Conservation (phyloP, 768 basidiomycete species). For the Lactarius deliciosus region DNA sequence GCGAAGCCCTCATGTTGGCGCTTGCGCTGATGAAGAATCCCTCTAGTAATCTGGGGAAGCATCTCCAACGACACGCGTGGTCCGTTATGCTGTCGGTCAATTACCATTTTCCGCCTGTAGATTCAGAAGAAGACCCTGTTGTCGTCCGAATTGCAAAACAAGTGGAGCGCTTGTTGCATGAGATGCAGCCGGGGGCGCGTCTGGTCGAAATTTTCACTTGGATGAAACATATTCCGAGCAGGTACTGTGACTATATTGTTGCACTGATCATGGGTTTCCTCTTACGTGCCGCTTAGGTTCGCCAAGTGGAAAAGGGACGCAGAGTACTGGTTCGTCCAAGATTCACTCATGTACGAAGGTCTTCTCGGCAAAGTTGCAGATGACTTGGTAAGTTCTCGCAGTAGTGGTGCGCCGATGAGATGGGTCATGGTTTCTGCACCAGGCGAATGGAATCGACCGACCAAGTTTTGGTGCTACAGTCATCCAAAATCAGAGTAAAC, state of each 20-base stretch:
- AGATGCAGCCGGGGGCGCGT: neutral
- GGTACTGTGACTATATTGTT: neutral
- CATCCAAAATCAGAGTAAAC: conserved; percentile 8
- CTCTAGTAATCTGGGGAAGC: conserved; percentile 26
- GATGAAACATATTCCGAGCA: conserved; percentile 10
- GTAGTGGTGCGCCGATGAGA: neutral
- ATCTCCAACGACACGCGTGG: conserved; percentile 29
- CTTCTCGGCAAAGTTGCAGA: conserved; percentile 1
- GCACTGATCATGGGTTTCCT: neutral
- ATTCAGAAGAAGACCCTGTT: conserved; percentile 18
- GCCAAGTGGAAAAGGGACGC: conserved; percentile 22
- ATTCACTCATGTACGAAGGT: conserved; percentile 16
- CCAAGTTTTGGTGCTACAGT: conserved; percentile 14
- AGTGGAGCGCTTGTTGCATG: neutral
- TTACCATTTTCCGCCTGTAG: conserved; percentile 8
- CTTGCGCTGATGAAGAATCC: conserved; percentile 35
- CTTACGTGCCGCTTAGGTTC: neutral
- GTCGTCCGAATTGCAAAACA: neutral
- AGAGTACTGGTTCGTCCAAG: conserved; percentile 11
- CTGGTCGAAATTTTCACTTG: neutral
- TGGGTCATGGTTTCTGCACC: neutral
- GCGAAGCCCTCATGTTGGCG: conserved; percentile 32
- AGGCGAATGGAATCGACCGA: conserved; percentile 4
- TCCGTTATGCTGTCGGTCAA: conserved; percentile 32
- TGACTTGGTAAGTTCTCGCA: neutral